Evolutionary conservation across 2,329 filamentous ascomycete genomes (phyloP).

Genomic region (Diaporthe citrichinensis): DNA sequence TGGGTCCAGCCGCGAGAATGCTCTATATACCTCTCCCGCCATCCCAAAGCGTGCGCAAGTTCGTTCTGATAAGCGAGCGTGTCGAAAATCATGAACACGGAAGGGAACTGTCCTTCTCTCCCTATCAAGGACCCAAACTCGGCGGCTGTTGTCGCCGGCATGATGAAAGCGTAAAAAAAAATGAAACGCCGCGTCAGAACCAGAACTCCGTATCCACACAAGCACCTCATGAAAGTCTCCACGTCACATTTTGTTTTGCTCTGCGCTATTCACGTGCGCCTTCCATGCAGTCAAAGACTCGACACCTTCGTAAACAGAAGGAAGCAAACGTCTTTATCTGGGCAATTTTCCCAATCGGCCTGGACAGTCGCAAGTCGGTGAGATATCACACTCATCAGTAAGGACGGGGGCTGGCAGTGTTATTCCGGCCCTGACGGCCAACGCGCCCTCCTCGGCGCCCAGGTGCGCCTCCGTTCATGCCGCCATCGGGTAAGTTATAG

Average conservation of each 20-base stretch:
- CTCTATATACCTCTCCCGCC: slow-evolving; percentile 30
- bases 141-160: slow-evolving; percentile 12
- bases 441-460: slow-evolving; percentile 40
- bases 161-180: background rate
- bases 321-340: background rate
- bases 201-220: slow-evolving; percentile 11
- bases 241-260: slow-evolving; percentile 25
- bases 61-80: slow-evolving; percentile 25
- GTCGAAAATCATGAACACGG: slow-evolving; percentile 15
- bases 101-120: background rate
- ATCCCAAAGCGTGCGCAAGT: background rate
- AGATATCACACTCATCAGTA: slow-evolving; percentile 19
- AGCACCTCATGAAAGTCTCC: slow-evolving; percentile 18
- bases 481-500: slow-evolving; percentile 39
- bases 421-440: slow-evolving; percentile 40
- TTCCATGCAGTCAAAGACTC: slow-evolving; percentile 3
- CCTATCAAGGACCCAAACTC: background rate
- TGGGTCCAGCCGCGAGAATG: slow-evolving; percentile 27
- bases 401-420: slow-evolving; percentile 40
- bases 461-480: slow-evolving; percentile 38
- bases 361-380: background rate
- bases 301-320: background rate
- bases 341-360: background rate
- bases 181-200: slow-evolving; percentile 34
- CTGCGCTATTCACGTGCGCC: slow-evolving; percentile 17